These are phyloP conservation scores for Colletotrichum chlorophyti DNA, from an alignment of 2,329 filamentous ascomycete species.

Conservation along the genomic window DNA sequence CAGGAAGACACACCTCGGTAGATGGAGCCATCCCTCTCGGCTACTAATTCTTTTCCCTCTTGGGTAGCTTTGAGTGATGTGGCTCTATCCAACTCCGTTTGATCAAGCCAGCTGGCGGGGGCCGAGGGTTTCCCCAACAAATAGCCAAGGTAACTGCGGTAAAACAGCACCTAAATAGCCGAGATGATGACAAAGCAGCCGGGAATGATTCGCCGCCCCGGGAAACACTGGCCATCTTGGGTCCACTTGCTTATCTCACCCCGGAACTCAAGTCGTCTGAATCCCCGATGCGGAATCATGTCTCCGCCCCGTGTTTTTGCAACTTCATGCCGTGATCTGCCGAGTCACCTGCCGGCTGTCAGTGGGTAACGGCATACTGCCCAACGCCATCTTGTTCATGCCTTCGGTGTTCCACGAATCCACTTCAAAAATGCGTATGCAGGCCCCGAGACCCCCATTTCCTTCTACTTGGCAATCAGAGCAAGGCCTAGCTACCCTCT, in stretches of 20 bases:
- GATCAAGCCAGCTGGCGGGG: not conserved
- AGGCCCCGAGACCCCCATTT: too few relatives aligned
- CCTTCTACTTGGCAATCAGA: too few relatives aligned
- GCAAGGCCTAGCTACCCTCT: too few relatives aligned
- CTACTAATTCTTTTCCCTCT: too few relatives aligned
- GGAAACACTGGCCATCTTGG: not conserved
- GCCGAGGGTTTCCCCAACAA: slow-evolving; percentile 13
- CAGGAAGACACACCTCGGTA: not conserved
- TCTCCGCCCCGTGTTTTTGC: slow-evolving; percentile 11
- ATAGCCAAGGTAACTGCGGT: not conserved
- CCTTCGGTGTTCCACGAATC: too few relatives aligned
- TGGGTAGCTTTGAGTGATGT: too few relatives aligned
- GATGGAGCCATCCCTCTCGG: too few relatives aligned
- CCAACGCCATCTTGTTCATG: too few relatives aligned
- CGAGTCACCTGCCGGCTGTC: not conserved
- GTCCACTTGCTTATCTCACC: not conserved
- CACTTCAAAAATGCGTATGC: too few relatives aligned
- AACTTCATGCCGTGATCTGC: slow-evolving; percentile 7
- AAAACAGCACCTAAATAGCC: not conserved
- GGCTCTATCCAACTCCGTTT: too few relatives aligned
- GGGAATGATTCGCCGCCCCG: not conserved
- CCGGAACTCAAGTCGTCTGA: slow-evolving; percentile 7
- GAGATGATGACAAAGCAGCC: slow-evolving; percentile 4
- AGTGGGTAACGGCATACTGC: not conserved
- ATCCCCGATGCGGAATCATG: slow-evolving; percentile 3